Conservation (phyloP, 2,329 filamentous ascomycete genomes). For the Coniochaeta sp. region DNA sequence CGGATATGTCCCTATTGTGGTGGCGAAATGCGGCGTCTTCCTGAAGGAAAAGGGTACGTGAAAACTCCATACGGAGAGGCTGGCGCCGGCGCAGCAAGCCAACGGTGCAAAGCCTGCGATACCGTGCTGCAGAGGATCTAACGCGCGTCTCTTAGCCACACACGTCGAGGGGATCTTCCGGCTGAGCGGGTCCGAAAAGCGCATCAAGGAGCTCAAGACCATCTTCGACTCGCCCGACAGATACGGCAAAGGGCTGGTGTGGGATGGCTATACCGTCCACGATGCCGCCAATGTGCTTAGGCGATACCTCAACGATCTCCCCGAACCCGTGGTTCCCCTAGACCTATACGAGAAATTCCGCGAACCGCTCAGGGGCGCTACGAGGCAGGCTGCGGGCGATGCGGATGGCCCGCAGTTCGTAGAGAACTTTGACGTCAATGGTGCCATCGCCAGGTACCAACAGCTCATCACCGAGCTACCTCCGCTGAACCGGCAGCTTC, state of each 20-base stretch:
- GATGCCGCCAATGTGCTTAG: constrained; percentile 95
- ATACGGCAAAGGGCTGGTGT: constrained; percentile 94
- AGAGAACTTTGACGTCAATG: constrained; percentile 65
- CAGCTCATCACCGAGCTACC: constrained; percentile 87
- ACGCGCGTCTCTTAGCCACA: constrained; percentile 55
- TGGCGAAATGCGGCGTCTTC: constrained; percentile 96
- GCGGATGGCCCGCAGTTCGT: constrained; percentile 63
- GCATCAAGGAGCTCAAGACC: constrained; percentile 91
- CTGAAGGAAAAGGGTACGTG: constrained; percentile 90
- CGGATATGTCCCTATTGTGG: constrained; percentile 95
- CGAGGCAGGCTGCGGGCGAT: constrained; percentile 64
- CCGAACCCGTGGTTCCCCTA: constrained; percentile 91
- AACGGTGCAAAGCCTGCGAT: not conserved
- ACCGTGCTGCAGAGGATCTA: constrained; percentile 18
- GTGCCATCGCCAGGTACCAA: constrained; percentile 79
- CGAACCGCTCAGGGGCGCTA: constrained; percentile 66
- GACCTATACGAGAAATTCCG: constrained; percentile 90
- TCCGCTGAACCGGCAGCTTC: constrained; percentile 83
- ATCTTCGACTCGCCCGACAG: constrained; percentile 91
- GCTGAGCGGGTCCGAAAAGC: constrained; percentile 90
- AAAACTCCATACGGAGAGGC: not conserved
- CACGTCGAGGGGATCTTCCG: constrained; percentile 95
- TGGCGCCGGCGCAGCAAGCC: not conserved
- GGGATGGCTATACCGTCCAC: constrained; percentile 96
- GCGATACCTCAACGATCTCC: constrained; percentile 90